phyloP scores from a whole-genome alignment of 495 filamentous ascomycete species.

The Aspergillus asperescens region DNA sequence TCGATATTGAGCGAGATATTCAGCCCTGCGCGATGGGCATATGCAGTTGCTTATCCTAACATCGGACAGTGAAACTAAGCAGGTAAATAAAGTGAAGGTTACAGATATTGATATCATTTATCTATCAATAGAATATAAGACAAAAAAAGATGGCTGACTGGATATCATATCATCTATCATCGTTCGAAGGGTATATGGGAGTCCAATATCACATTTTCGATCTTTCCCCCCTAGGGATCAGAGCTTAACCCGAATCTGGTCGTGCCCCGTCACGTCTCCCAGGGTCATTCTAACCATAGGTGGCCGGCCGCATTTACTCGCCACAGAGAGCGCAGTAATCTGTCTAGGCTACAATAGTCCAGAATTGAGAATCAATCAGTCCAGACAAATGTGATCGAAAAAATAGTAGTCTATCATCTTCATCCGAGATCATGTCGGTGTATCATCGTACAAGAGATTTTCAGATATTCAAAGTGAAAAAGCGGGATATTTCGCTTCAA shows the following conservation, averaged over 20 bases:
- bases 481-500: background rate
- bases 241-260: background rate
- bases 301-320: background rate
- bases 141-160: constrained; percentile 1
- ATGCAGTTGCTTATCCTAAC: constrained; percentile 20
- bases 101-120: background rate
- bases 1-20: constrained; percentile 33
- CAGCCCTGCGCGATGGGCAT: constrained; percentile 26
- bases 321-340: background rate
- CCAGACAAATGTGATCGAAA: background rate
- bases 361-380: background rate
- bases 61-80: background rate
- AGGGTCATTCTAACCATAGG: background rate
- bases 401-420: constrained; percentile 3
- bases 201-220: background rate
- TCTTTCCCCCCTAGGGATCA: background rate
- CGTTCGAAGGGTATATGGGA: background rate
- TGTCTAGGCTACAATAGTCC: background rate
- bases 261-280: background rate
- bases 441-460: constrained; percentile 5
- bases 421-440: constrained; percentile 4
- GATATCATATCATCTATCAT: constrained; percentile 8
- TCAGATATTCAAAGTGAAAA: background rate
- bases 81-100: background rate
- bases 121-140: background rate